Evolutionary conservation across 805 yeast genomes (phyloP), one percentile per base, ranked within the genome.

Genomic region (Ascoidea rubescens): DNA sequence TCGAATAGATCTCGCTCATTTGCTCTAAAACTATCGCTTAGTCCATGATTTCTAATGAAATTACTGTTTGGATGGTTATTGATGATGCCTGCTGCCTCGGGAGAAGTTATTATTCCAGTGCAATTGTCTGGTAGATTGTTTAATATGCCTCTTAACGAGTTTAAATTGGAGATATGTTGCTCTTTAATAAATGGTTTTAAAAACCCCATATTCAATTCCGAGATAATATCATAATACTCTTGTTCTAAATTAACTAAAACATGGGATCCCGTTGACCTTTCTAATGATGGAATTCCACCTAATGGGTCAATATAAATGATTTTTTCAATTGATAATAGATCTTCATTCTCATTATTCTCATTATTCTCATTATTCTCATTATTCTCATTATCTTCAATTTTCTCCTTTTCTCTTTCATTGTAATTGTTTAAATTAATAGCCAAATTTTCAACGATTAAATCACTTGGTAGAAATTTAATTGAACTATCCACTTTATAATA

Each of bases 241-340:
- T 91, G 97, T 8, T 79, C 75, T 45, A 91, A 66, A 61, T 93
- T 91, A 53, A 91, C 81, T 54, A 84, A 84, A 1, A 93, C 95
- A 65, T 93, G 99, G 16, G 95, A 77, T 4, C 89, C 80, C 53
- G 81, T 79, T 53, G 80, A 77, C 54, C 98, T 73, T 62, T 88
- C 96, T 30, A 80, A 70, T 0, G 95, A 84, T 0, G 98, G 98
- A 5, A 88, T 83, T 0, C 99, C 99, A 1, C 99, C 99, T 17
- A 75, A 63, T 1, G 81, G 78, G 59, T 89, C 97, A 33, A 93
- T 70, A 56, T 82, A 80, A 5, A 91, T 77, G 32, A 91, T 67
- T 58, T 93, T 93, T 56, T 93, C 99, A 47, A 93, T 75, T 0
- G 82, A 71, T n/a, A 72, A 63, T 31, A 72, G 56, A 49, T 68